These are phyloP conservation scores for Sarcodon aspratus DNA, from an alignment of 768 basidiomycete species.

Conservation along the genomic window DNA sequence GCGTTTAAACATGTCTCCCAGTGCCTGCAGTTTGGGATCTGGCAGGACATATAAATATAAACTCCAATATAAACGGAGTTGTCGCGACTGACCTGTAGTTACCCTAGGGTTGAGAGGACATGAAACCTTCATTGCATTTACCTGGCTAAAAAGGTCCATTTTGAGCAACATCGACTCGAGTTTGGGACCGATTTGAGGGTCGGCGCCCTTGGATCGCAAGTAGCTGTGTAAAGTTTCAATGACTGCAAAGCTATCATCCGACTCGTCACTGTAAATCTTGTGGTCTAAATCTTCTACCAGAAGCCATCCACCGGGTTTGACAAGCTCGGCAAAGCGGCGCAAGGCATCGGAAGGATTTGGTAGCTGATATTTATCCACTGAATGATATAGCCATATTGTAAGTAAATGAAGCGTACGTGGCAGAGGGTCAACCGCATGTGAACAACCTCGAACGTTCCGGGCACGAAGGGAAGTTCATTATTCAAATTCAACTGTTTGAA, in stretches of 20 bases:
- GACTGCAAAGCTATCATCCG: too few species aligned
- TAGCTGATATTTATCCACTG: too few species aligned
- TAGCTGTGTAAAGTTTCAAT: neutral
- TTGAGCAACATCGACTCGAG: neutral
- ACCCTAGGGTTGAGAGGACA: too few species aligned
- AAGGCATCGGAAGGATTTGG: conserved; percentile 8
- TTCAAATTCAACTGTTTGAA: too few species aligned
- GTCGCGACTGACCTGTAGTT: too few species aligned
- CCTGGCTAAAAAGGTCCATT: neutral
- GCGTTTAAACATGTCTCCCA: too few species aligned
- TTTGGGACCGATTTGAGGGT: conserved; percentile 2
- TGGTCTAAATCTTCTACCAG: conserved; percentile 10
- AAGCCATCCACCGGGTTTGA: conserved; percentile 9
- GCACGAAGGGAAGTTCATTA: conserved; percentile 13
- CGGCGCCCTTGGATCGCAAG: conserved; percentile 1
- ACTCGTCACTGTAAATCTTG: too few species aligned
- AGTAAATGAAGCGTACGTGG: conserved; percentile 8
- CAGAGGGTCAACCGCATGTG: conserved; percentile 13
- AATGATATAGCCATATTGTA: too few species aligned
- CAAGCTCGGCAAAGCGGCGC: conserved; percentile 7
- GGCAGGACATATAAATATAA: too few species aligned
- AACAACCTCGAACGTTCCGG: conserved; percentile 13
- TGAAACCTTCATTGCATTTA: conserved; percentile 1
- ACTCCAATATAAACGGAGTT: too few species aligned
- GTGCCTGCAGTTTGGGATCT: too few species aligned